A percentile compares a stretch with the other conserved stretches of the same genome.
Evolutionary conservation across 495 filamentous ascomycete genomes (phyloP).

Genomic region (Aspergillus bertholletiae): DNA sequence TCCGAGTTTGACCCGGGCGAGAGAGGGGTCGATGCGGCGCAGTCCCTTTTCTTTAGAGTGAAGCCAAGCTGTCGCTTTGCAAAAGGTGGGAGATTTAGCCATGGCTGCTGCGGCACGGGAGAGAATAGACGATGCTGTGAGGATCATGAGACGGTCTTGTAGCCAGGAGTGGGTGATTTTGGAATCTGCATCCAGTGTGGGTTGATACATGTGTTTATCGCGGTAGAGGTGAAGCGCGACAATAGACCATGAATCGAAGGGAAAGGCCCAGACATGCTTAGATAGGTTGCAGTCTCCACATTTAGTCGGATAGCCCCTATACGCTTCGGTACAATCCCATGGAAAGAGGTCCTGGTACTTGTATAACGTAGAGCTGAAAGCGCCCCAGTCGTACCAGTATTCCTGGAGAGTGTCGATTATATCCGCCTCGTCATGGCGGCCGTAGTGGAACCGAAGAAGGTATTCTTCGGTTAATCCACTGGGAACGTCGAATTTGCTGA

Average conservation of each 20-base stretch:
- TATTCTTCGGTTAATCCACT: slow-evolving; percentile 40
- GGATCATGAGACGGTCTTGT: slow-evolving; percentile 28
- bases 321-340: slow-evolving; percentile 47
- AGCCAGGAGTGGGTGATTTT: slow-evolving; percentile 17
- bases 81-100: slow-evolving; percentile 14
- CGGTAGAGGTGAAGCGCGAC: slow-evolving; percentile 29
- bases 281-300: slow-evolving; percentile 38
- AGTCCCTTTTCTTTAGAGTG: neutral
- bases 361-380: slow-evolving; percentile 32
- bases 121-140: slow-evolving; percentile 26
- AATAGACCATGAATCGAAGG: slow-evolving; percentile 43
- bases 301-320: slow-evolving; percentile 22
- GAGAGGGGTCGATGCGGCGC: slow-evolving; percentile 2
- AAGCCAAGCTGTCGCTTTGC: slow-evolving; percentile 8
- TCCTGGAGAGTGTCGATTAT: slow-evolving; percentile 37
- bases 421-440: slow-evolving; percentile 34
- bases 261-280: slow-evolving; percentile 42
- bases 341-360: slow-evolving; percentile 35
- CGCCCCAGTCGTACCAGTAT: slow-evolving; percentile 45
- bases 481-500: slow-evolving; percentile 36
- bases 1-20: slow-evolving; percentile 31
- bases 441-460: slow-evolving; percentile 29
- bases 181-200: neutral
- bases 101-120: slow-evolving; percentile 29
- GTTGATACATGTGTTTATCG: slow-evolving; percentile 22